Conservation (phyloP, 176 grass and related monocot genomes). For the Alloteropsis semialata region DNA sequence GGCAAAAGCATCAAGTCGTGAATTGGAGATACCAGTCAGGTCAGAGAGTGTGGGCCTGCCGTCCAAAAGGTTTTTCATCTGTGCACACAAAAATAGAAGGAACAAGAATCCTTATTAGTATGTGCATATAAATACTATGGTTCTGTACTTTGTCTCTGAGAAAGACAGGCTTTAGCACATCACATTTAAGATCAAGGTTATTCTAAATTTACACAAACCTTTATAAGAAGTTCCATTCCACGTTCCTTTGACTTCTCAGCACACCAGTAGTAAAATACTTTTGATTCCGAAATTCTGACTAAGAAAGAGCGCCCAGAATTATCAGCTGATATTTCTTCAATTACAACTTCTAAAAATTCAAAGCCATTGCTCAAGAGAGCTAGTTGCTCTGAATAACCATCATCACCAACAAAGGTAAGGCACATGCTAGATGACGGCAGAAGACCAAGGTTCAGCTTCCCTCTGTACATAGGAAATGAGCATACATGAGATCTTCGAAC, state of each 20-base stretch:
- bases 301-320: conserved; percentile 73
- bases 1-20: conserved; percentile 72
- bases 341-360: conserved; percentile 38
- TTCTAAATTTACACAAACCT: conserved; percentile 47
- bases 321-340: conserved; percentile 89
- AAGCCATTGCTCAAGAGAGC: conserved; percentile 45
- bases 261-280: conserved; percentile 88
- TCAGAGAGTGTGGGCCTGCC: conserved; percentile 68
- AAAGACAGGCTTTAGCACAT: not conserved
- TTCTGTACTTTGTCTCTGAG: not conserved
- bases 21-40: conserved; percentile 81
- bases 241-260: conserved; percentile 78
- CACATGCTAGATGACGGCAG: conserved; percentile 66
- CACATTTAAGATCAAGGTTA: not conserved
- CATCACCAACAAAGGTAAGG: conserved; percentile 71
- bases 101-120: conserved; percentile 8
- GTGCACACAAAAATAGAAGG: conserved; percentile 15
- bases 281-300: conserved; percentile 54
- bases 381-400: conserved; percentile 61
- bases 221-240: conserved; percentile 70
- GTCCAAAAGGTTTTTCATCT: conserved; percentile 91
- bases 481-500: conserved; percentile 23
- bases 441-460: conserved; percentile 68
- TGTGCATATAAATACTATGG: not conserved
- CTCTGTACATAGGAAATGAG: conserved; percentile 53